phyloP scores from a whole-genome alignment of 805 yeast species.

The Lachancea thermotolerans region DNA sequence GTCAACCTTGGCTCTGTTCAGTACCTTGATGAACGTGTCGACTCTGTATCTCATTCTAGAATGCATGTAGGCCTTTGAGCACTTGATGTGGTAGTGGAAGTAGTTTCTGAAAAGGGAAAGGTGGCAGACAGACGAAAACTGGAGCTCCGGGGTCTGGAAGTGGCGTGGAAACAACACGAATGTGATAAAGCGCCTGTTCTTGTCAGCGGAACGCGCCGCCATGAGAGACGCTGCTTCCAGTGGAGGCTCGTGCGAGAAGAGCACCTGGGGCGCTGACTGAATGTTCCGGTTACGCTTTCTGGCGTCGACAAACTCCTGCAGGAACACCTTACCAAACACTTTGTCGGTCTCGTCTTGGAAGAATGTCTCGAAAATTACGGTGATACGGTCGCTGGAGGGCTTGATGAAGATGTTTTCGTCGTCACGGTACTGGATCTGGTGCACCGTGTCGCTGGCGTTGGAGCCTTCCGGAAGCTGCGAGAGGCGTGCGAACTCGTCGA shows the following conservation, averaged over 20 bases:
- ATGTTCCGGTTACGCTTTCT: constrained; percentile 88
- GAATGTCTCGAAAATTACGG: constrained; percentile 89
- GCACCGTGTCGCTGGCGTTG: constrained; percentile 19
- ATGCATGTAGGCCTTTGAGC: constrained; percentile 97
- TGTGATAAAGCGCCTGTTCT: constrained; percentile 43
- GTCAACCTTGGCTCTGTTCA: constrained; percentile 96
- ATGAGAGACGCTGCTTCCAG: constrained; percentile 59
- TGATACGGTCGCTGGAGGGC: constrained; percentile 92
- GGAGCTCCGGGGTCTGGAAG: constrained; percentile 54
- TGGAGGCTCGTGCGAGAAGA: constrained; percentile 93
- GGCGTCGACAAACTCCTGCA: constrained; percentile 94
- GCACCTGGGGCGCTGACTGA: constrained; percentile 97
- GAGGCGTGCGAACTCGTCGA: constrained; percentile 66
- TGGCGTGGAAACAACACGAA: constrained; percentile 82
- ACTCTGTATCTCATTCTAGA: constrained; percentile 97
- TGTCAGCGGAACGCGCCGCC: constrained; percentile 33
- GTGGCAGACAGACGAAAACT: constrained; percentile 56
- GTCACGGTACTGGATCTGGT: constrained; percentile 73
- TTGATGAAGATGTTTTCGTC: constrained; percentile 85
- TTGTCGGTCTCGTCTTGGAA: constrained; percentile 97
- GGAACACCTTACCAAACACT: constrained; percentile 78
- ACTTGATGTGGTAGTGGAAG: constrained; percentile 97
- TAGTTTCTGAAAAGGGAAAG: constrained; percentile 90
- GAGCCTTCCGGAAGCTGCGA: constrained; percentile 32
- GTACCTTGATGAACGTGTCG: constrained; percentile 85